Conservation (phyloP, 1,284 basidiomycete species). For the Puccinia triticina region DNA sequence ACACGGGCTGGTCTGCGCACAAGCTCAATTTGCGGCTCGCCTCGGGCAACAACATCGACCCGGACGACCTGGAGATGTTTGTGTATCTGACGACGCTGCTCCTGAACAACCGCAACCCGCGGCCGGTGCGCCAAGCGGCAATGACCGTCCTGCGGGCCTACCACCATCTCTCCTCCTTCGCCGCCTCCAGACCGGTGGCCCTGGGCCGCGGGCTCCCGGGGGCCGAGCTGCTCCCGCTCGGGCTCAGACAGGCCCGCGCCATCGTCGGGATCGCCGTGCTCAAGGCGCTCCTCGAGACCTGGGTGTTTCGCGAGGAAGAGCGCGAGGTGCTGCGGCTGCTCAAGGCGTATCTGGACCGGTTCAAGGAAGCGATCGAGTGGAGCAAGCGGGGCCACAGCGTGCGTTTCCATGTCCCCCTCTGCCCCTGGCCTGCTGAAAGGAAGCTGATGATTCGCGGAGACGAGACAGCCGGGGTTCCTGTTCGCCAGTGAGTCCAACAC, state of each 20-base stretch:
- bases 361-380: slow-evolving; percentile 42
- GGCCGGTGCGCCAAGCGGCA: slow-evolving; percentile 40
- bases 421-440: too few species aligned
- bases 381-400: slow-evolving; percentile 35
- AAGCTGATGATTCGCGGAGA: too few species aligned
- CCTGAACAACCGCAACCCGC: slow-evolving; percentile 36
- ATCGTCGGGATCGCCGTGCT: slow-evolving; percentile 46
- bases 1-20: slow-evolving; percentile 29
- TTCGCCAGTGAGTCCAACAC: slow-evolving; percentile 26
- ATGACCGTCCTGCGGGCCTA: slow-evolving; percentile 43
- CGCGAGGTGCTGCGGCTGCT: slow-evolving; percentile 47
- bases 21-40: slow-evolving; percentile 36
- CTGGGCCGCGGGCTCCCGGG: too few species aligned
- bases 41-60: slow-evolving; percentile 16
- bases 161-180: too few species aligned
- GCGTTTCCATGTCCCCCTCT: too few species aligned
- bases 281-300: slow-evolving; percentile 38
- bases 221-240: too few species aligned
- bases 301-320: slow-evolving; percentile 51
- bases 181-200: too few species aligned
- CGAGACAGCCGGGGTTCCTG: too few species aligned
- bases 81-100: slow-evolving; percentile 48
- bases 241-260: slow-evolving; percentile 35
- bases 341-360: slow-evolving; percentile 46
- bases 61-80: slow-evolving; percentile 48